These are phyloP conservation scores for Quercus lobata DNA, from an alignment of 331 rosid species.

Conservation along the genomic window DNA sequence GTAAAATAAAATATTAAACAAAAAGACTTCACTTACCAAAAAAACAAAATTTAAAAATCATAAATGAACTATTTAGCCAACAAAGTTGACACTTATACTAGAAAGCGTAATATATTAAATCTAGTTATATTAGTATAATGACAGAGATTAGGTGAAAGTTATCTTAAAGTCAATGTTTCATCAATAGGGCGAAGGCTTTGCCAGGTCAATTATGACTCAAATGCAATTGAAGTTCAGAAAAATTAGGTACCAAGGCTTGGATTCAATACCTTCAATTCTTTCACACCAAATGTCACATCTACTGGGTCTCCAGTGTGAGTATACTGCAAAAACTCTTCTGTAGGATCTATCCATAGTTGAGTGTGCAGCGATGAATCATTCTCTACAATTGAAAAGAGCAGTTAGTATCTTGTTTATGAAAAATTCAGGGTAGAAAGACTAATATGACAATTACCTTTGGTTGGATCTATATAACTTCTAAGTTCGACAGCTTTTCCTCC, in stretches of 20 bases:
- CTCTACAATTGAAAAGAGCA: constrained; percentile 44
- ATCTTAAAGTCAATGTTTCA: background rate
- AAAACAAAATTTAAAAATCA: too few relatives aligned
- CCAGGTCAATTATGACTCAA: background rate
- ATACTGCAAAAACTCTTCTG: constrained; percentile 86
- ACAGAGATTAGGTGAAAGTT: constrained; percentile 7
- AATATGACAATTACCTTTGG: constrained; percentile 53
- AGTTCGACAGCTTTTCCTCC: constrained; percentile 95
- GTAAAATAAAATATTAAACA: too few relatives aligned
- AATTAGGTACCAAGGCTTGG: constrained; percentile 2
- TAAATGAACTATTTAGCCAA: background rate
- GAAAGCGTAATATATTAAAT: background rate
- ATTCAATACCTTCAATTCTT: constrained; percentile 78
- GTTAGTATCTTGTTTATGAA: constrained; percentile 16
- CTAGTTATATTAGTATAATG: background rate
- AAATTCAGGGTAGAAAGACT: constrained; percentile 9
- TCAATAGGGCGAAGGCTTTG: constrained; percentile 1
- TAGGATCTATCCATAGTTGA: constrained; percentile 96
- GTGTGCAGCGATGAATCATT: constrained; percentile 77
- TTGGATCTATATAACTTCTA: constrained; percentile 90
- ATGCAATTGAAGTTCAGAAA: background rate
- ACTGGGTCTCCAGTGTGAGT: constrained; percentile 77
- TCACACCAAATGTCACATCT: constrained; percentile 90
- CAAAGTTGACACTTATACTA: background rate
- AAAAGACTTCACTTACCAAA: too few relatives aligned